These are phyloP conservation scores for Pseudoperonospora humuli DNA, from an alignment of 352 stramenopile genomes.

Conservation along the genomic window DNA sequence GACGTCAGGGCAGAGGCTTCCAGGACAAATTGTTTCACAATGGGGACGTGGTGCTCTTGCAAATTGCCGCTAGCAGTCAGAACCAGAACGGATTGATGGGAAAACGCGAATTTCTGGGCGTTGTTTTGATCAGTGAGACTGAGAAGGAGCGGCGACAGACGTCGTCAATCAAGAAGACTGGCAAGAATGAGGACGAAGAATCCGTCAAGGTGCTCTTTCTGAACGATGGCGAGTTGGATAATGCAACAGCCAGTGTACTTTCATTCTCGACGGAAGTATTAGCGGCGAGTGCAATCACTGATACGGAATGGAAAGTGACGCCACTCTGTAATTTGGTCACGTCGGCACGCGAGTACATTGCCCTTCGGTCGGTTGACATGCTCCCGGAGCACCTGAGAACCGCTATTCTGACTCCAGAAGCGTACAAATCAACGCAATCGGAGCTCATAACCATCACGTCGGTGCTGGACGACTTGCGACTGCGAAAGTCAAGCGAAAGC, in stretches of 20 bases:
- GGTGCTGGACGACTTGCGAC: slow-evolving; percentile 49
- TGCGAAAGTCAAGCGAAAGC: slow-evolving; percentile 14
- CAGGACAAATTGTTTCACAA: slow-evolving; percentile 75
- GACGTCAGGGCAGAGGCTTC: slow-evolving; percentile 12
- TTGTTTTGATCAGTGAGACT: slow-evolving; percentile 68
- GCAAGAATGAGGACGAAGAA: slow-evolving; percentile 54
- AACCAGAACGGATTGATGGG: slow-evolving; percentile 33
- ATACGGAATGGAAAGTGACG: slow-evolving; percentile 75
- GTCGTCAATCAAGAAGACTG: slow-evolving; percentile 29
- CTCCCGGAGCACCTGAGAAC: slow-evolving; percentile 71
- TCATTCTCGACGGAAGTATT: slow-evolving; percentile 62
- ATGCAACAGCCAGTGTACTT: slow-evolving; percentile 42
- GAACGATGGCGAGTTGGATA: slow-evolving; percentile 74
- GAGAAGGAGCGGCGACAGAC: slow-evolving; percentile 55
- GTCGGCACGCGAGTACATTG: slow-evolving; percentile 73
- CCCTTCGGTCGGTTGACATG: slow-evolving; percentile 76
- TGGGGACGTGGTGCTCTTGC: slow-evolving; percentile 66
- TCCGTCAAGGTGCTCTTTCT: slow-evolving; percentile 69
- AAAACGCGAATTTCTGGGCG: slow-evolving; percentile 57
- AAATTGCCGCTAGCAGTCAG: slow-evolving; percentile 26
- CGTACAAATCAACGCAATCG: slow-evolving; percentile 74
- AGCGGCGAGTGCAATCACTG: slow-evolving; percentile 49
- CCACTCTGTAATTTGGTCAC: slow-evolving; percentile 74
- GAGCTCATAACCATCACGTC: slow-evolving; percentile 60
- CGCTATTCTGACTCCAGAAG: slow-evolving; percentile 69